A percentile compares a stretch with the other conserved stretches of the same genome.
Conservation (phyloP, 2,329 filamentous ascomycete species). For the Dichotomopilus funicola region DNA sequence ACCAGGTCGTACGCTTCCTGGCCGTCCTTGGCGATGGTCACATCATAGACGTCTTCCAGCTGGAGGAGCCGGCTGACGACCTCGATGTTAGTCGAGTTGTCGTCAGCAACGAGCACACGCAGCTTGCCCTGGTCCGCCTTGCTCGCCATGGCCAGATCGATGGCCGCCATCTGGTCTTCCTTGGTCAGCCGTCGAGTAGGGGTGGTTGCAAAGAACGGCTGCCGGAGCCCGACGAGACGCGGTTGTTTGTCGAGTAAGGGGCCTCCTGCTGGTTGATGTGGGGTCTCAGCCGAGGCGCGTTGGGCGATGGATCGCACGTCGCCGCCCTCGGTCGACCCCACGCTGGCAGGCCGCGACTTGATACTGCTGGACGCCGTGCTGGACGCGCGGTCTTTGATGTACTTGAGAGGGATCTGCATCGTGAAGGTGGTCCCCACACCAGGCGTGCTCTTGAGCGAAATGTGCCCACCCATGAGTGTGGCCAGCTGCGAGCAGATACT, state of each 20-base stretch:
- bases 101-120: constrained; percentile 78
- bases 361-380: constrained; percentile 51
- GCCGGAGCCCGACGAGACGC: constrained; percentile 73
- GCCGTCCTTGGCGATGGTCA: constrained; percentile 78
- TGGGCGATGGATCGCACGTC: constrained; percentile 27
- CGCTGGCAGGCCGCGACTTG: constrained; percentile 43
- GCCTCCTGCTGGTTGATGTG: constrained; percentile 24
- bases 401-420: constrained; percentile 74
- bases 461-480: constrained; percentile 71
- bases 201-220: constrained; percentile 65
- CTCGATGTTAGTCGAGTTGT: constrained; percentile 53
- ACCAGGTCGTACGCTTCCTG: constrained; percentile 85
- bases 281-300: constrained; percentile 24
- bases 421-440: constrained; percentile 75
- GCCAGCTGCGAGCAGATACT: constrained; percentile 87
- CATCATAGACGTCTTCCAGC: constrained; percentile 75
- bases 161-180: constrained; percentile 57
- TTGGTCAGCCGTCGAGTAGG: constrained; percentile 35
- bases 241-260: constrained; percentile 60
- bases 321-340: constrained; percentile 35
- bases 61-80: constrained; percentile 60
- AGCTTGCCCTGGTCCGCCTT: constrained; percentile 58
- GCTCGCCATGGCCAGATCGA: constrained; percentile 57
- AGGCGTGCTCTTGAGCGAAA: constrained; percentile 63
- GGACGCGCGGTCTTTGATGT: constrained; percentile 57